A percentile compares a stretch with the other conserved stretches of the same genome.
Conservation (phyloP, 148 eudicot species). For the Cornus florida region DNA sequence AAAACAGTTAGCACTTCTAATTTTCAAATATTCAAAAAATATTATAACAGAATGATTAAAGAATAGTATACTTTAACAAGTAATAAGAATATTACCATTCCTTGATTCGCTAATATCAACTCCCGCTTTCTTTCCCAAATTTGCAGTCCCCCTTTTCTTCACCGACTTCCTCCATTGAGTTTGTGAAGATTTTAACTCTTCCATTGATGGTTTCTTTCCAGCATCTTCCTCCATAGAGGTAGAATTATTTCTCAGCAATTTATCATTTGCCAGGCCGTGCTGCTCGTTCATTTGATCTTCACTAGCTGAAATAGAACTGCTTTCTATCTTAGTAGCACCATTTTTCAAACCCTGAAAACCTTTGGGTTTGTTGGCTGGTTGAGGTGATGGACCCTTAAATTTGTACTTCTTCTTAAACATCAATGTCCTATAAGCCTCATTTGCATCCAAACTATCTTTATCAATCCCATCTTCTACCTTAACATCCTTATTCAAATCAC, state of each 20-base stretch:
- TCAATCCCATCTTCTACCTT: constrained; percentile 22
- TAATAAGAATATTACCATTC: constrained; percentile 34
- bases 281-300: constrained; percentile 19
- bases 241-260: constrained; percentile 13
- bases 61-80: not conserved
- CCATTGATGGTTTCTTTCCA: constrained; percentile 26
- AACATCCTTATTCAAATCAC: constrained; percentile 20
- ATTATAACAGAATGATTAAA: not conserved
- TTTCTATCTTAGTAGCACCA: constrained; percentile 13
- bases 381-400: constrained; percentile 36
- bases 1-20: not conserved
- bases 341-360: constrained; percentile 43
- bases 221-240: constrained; percentile 20
- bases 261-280: constrained; percentile 12
- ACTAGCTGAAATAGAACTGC: constrained; percentile 10
- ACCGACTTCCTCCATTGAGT: constrained; percentile 28
- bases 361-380: constrained; percentile 51
- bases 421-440: constrained; percentile 32
- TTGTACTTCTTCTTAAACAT: constrained; percentile 53
- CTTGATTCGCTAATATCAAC: constrained; percentile 21
- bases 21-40: not conserved
- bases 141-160: constrained; percentile 21
- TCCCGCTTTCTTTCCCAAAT: constrained; percentile 12
- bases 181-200: constrained; percentile 9
- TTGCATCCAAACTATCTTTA: constrained; percentile 24